A percentile compares a stretch with the other conserved stretches of the same genome.
Evolutionary conservation across 129 eudicot genomes (phyloP).

Genomic region (Lactuca sativa): DNA sequence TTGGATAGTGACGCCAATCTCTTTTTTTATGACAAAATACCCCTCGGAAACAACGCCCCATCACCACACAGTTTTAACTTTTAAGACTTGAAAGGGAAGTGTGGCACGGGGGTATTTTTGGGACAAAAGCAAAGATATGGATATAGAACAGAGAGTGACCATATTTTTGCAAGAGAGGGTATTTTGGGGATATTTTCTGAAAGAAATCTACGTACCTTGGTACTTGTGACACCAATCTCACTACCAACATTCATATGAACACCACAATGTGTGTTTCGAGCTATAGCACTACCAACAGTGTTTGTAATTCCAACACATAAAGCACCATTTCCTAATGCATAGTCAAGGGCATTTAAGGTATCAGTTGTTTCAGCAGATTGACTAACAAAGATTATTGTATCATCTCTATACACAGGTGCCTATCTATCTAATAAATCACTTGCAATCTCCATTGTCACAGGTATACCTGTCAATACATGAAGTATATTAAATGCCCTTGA

Average conservation of each 20-base stretch:
- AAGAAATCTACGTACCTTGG: conserved; percentile 55
- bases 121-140: neutral
- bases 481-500: too few relatives aligned
- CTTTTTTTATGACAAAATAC: too few relatives aligned
- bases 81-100: too few relatives aligned
- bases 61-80: too few relatives aligned
- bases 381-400: conserved; percentile 91
- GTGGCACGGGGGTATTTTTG: neutral
- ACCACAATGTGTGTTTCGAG: conserved; percentile 92
- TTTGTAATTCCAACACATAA: conserved; percentile 98
- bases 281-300: conserved; percentile 97
- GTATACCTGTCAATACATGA: conserved; percentile 56
- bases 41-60: too few relatives aligned
- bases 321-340: conserved; percentile 92
- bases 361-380: conserved; percentile 99
- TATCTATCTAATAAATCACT: conserved; percentile 93
- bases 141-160: too few relatives aligned
- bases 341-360: conserved; percentile 86
- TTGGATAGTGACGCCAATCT: too few relatives aligned
- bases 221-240: conserved; percentile 98
- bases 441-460: conserved; percentile 95
- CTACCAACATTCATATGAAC: conserved; percentile 97
- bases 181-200: neutral
- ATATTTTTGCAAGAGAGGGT: neutral
- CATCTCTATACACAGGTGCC: conserved; percentile 95